Base-by-base conservation (phyloP, 129 eudicot species). In the Artemisia annua region DNA sequence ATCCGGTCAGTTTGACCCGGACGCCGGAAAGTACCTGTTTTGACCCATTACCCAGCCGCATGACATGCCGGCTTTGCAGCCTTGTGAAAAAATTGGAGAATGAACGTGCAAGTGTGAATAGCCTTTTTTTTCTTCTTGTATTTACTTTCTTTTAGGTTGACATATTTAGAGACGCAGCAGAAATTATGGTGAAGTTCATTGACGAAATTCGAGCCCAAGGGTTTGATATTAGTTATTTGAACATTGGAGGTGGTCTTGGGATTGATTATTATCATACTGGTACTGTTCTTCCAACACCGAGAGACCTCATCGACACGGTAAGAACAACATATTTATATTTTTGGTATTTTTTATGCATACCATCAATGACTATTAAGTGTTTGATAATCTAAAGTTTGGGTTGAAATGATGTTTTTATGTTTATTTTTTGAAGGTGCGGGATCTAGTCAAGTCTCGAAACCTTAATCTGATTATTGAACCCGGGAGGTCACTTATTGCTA, bases 231-330 rank as follows among this genome's bases (percentile, higher is more conserved):
- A 83, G 82, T 82, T 85, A 85, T 85, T 86, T 92, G 67, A 92
- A 92, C 80, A 92, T 89, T 55, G 98, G 98, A 82, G 98, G 96
- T 71, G 98, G 98, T 68, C 78, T 92, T 8, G 96, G 96, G 67
- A 92, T 92, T 2, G 98, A 92, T 75, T 92, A 92, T 73, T 79
- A 92, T 82, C 98, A 89, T 66, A 76, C 88, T 1, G 96, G 98
- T 73, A 92, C 98, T 28, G 76, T 89, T 20, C 92, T 92, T 85
- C 96, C 98, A 4, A 74, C 90, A 22, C 98, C 98, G 16, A 87
- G 94, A 77, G 95, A 89, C 79, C 91, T 92, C 7, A 87, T 92
- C 14, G 83, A 89, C 73, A 89, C 96, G 6, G 98, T 85, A 76
- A n/a, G 87, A 54, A 63, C 64, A 75, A 26, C 44, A 14, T 2